Percentiles rank a stretch among this genome's conserved stretches.
Conservation (phyloP, 2,329 filamentous ascomycete species). For the Myriosclerotinia scirpicola region DNA sequence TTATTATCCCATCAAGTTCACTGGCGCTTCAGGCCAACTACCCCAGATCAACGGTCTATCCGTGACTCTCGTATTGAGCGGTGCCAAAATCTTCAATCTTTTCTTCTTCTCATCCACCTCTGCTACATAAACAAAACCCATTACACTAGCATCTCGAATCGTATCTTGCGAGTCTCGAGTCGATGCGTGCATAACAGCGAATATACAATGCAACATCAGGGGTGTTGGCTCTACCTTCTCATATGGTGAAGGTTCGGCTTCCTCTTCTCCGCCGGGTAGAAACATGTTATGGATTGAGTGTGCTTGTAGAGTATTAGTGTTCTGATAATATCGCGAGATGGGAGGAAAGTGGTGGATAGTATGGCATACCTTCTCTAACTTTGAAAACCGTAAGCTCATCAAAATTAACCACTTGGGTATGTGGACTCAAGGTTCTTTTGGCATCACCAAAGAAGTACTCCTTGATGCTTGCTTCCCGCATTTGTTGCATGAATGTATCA, state of each 20-base stretch:
- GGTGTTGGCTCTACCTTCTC: constrained; percentile 64
- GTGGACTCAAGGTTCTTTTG: constrained; percentile 76
- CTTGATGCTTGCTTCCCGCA: constrained; percentile 74
- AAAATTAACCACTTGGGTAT: constrained; percentile 82
- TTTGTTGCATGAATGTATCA: constrained; percentile 68
- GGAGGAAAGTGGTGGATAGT: not conserved
- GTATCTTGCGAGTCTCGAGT: constrained; percentile 67
- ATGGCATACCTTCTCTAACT: constrained; percentile 55
- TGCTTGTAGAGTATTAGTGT: constrained; percentile 31
- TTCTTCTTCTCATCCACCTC: constrained; percentile 85
- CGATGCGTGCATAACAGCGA: constrained; percentile 81
- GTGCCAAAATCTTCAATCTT: constrained; percentile 78
- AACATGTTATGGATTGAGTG: constrained; percentile 38
- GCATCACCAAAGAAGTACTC: constrained; percentile 92
- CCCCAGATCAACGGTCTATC: constrained; percentile 80
- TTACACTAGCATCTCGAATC: constrained; percentile 77
- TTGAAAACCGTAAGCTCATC: constrained; percentile 72
- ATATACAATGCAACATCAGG: constrained; percentile 74
- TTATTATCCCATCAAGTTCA: constrained; percentile 23
- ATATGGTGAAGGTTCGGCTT: constrained; percentile 47
- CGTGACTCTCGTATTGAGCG: constrained; percentile 78
- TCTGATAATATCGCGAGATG: not conserved
- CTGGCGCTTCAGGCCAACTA: constrained; percentile 75
- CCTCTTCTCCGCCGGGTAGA: constrained; percentile 40
- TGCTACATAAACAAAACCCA: constrained; percentile 91